phyloP scores from a whole-genome alignment of 768 basidiomycete genomes.

The Rhodotorula toruloides region DNA sequence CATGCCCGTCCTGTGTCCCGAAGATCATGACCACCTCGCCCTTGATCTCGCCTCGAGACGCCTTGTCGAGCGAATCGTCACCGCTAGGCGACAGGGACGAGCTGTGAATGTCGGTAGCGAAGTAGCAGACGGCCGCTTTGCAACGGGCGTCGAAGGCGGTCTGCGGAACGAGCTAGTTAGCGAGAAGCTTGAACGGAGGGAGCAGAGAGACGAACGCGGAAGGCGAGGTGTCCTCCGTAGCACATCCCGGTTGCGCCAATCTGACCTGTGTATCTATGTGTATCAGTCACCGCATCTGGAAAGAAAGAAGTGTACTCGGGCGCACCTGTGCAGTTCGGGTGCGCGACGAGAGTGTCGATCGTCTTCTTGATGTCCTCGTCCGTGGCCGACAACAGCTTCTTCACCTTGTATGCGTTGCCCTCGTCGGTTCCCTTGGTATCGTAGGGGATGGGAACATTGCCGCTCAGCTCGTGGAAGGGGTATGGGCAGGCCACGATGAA shows the following conservation, averaged over 20 bases:
- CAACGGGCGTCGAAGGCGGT: slow-evolving; percentile 83
- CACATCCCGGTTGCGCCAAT: slow-evolving; percentile 92
- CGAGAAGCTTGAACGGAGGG: neutral
- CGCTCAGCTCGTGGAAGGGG: slow-evolving; percentile 82
- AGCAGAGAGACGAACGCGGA: slow-evolving; percentile 43
- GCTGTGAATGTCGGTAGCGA: slow-evolving; percentile 76
- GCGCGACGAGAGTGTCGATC: slow-evolving; percentile 65
- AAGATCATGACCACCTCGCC: slow-evolving; percentile 81
- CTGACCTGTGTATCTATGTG: slow-evolving; percentile 58
- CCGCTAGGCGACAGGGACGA: slow-evolving; percentile 74
- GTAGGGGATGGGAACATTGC: slow-evolving; percentile 80
- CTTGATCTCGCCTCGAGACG: slow-evolving; percentile 65
- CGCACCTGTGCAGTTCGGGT: slow-evolving; percentile 59
- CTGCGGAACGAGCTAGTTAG: slow-evolving; percentile 41
- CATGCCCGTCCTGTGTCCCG: slow-evolving; percentile 71
- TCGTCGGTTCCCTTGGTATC: slow-evolving; percentile 77
- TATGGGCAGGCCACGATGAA: slow-evolving; percentile 47
- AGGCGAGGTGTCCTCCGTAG: slow-evolving; percentile 62
- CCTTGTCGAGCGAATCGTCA: slow-evolving; percentile 73
- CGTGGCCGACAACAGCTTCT: slow-evolving; percentile 80
- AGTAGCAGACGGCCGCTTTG: slow-evolving; percentile 82
- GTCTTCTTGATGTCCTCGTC: slow-evolving; percentile 82
- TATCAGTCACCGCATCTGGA: neutral
- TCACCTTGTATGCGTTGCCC: slow-evolving; percentile 88
- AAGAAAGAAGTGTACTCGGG: neutral